phyloP scores from a whole-genome alignment of 176 grass and related monocot species.

The Ampelocalamus luodianensis region DNA sequence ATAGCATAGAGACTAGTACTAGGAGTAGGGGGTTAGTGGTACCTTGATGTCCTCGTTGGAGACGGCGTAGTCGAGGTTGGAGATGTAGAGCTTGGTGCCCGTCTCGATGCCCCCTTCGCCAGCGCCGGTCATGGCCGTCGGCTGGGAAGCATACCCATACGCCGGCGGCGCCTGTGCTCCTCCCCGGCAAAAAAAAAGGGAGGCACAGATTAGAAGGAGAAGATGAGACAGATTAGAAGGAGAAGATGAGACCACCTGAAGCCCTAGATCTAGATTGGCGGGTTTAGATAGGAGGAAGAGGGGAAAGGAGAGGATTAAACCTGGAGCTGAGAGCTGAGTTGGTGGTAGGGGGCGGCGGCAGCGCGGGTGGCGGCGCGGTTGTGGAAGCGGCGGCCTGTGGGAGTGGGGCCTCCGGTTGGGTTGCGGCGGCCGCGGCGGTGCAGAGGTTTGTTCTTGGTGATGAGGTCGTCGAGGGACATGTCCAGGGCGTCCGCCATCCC shows the following conservation, averaged over 20 bases:
- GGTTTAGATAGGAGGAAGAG: background rate
- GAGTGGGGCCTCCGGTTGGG: background rate
- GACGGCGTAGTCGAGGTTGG: conserved; percentile 72
- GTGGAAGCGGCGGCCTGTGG: conserved; percentile 44
- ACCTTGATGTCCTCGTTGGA: conserved; percentile 84
- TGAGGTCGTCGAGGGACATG: conserved; percentile 80
- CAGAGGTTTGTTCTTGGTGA: conserved; percentile 63
- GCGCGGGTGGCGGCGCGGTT: conserved; percentile 50
- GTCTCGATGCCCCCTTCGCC: conserved; percentile 36
- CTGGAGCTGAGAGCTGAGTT: conserved; percentile 6
- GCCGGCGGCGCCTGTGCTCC: background rate
- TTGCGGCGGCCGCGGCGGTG: background rate
- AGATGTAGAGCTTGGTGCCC: conserved; percentile 72
- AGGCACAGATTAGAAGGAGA: background rate
- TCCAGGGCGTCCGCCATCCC: conserved; percentile 62
- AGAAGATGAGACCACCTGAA: background rate
- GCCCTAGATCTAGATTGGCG: background rate
- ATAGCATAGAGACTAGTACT: background rate
- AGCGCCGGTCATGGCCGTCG: background rate
- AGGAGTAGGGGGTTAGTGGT: too few relatives aligned
- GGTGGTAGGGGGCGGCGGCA: conserved; percentile 45
- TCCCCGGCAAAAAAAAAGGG: background rate
- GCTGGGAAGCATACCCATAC: conserved; percentile 40
- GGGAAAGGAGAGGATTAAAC: background rate
- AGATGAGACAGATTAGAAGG: background rate